Evolutionary conservation across 768 basidiomycete genomes (phyloP).

Genomic region (Mycena kentingensis): DNA sequence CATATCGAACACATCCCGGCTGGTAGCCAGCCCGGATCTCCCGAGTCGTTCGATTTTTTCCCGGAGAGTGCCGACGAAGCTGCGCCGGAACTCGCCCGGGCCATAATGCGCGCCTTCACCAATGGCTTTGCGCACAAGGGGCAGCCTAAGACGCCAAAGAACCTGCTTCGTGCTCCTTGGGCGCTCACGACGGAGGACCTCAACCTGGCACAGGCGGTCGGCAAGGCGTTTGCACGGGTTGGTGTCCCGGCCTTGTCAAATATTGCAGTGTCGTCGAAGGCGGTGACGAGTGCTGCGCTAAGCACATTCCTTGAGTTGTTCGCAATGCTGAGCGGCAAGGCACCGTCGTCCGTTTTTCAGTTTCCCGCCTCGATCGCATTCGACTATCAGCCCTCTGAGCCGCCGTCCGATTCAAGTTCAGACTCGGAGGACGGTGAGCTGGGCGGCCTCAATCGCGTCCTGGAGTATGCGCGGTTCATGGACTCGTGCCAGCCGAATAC

Average conservation of each 20-base stretch:
- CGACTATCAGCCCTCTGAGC: background rate
- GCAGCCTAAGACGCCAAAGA: constrained; percentile 2
- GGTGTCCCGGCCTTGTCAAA: constrained; percentile 1
- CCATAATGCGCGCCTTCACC: constrained; percentile 32
- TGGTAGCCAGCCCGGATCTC: background rate
- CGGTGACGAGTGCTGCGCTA: background rate
- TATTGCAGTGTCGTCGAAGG: background rate
- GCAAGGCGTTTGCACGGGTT: constrained; percentile 6
- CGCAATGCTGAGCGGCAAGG: background rate
- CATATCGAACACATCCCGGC: background rate
- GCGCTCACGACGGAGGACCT: constrained; percentile 17
- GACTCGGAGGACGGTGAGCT: background rate
- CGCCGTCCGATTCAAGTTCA: background rate
- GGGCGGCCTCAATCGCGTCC: background rate
- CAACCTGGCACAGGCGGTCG: constrained; percentile 5
- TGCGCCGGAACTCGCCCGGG: constrained; percentile 32
- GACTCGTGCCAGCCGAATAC: background rate
- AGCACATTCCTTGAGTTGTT: background rate
- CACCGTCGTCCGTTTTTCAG: background rate
- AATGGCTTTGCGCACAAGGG: constrained; percentile 2
- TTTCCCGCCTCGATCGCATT: constrained; percentile 8
- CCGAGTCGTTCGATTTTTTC: constrained; percentile 25
- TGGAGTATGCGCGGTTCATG: background rate
- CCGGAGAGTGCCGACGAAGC: constrained; percentile 34
- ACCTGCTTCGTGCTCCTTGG: constrained; percentile 9